Evolutionary conservation across 257 asterid species (phyloP).

Genomic region (Forsythia viridissima): DNA sequence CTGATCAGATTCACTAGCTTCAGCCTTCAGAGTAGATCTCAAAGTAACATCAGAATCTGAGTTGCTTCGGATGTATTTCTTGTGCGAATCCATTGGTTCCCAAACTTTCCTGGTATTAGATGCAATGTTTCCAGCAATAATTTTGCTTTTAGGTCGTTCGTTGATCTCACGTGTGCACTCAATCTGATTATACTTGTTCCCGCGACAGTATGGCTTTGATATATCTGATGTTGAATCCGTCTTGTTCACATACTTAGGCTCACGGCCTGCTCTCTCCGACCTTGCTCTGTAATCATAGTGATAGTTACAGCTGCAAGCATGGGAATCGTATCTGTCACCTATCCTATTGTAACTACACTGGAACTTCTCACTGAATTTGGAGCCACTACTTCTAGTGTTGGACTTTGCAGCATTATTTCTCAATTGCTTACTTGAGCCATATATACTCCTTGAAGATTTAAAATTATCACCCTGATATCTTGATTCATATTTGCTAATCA

Average conservation of each 20-base stretch:
- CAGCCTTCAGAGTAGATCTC: slow-evolving; percentile 53
- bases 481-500: slow-evolving; percentile 50
- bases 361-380: slow-evolving; percentile 52
- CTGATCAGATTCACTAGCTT: slow-evolving; percentile 53
- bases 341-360: slow-evolving; percentile 48
- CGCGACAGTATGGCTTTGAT: slow-evolving; percentile 65
- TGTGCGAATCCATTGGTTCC: slow-evolving; percentile 92
- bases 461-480: slow-evolving; percentile 56
- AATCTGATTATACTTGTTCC: slow-evolving; percentile 47
- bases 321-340: slow-evolving; percentile 55
- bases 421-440: slow-evolving; percentile 52
- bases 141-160: slow-evolving; percentile 66
- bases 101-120: slow-evolving; percentile 72
- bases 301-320: slow-evolving; percentile 69
- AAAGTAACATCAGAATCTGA: slow-evolving; percentile 69
- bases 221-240: slow-evolving; percentile 53
- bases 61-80: slow-evolving; percentile 66
- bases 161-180: slow-evolving; percentile 50
- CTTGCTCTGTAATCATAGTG: slow-evolving; percentile 61
- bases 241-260: slow-evolving; percentile 47
- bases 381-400: slow-evolving; percentile 56
- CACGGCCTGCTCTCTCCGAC: slow-evolving; percentile 55
- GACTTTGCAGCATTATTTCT: slow-evolving; percentile 50
- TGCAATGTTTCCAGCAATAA: slow-evolving; percentile 35
- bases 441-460: slow-evolving; percentile 50